A percentile compares a stretch with the other conserved stretches of the same genome.
These are phyloP conservation scores for Trichoderma pleuroti DNA, from an alignment of 2,329 filamentous ascomycete genomes.

Conservation along the genomic window DNA sequence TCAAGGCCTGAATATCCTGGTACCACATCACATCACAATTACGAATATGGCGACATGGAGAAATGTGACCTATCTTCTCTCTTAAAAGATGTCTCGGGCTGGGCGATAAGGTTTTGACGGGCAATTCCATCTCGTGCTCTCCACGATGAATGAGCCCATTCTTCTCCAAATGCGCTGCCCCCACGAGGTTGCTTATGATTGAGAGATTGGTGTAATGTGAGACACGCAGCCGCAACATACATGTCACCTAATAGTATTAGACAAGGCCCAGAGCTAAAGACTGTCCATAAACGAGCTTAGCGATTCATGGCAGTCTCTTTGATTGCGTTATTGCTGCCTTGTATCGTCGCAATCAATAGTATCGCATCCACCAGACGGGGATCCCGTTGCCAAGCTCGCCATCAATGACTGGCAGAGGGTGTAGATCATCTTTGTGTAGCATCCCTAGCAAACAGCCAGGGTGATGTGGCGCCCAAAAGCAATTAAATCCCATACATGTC, in stretches of 20 bases:
- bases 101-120: neutral
- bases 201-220: neutral
- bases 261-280: neutral
- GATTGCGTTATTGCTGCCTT: constrained; percentile 18
- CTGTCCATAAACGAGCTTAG: neutral
- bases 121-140: neutral
- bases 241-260: neutral
- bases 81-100: neutral
- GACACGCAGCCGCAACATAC: neutral
- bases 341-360: constrained; percentile 16
- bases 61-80: neutral
- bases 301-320: neutral
- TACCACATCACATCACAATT: constrained; percentile 15
- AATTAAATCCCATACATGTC: neutral
- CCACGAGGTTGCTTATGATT: neutral
- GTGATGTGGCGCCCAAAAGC: neutral
- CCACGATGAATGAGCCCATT: neutral
- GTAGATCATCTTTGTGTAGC: neutral
- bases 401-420: neutral
- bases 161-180: neutral
- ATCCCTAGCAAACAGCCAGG: neutral
- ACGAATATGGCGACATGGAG: constrained; percentile 14
- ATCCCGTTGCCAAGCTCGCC: neutral
- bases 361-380: neutral
- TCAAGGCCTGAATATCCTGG: neutral